A percentile compares a stretch with the other conserved stretches of the same genome.
Conservation (phyloP, 2,329 filamentous ascomycete genomes). For the Trichoderma gracile region DNA sequence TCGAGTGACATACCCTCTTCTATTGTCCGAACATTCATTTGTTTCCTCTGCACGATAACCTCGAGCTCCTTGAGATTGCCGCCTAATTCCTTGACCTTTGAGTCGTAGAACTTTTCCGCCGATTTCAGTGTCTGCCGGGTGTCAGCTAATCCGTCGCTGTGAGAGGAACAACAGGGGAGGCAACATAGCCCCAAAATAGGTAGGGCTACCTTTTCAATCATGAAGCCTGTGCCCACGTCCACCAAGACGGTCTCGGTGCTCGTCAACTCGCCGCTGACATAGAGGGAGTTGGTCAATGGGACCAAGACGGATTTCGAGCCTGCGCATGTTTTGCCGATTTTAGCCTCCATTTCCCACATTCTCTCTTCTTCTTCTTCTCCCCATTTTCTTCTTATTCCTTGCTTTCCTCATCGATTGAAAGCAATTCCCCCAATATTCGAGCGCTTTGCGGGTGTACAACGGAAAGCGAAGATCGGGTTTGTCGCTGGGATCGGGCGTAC, state of each 20-base stretch:
- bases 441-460: no score
- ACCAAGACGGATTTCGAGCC: constrained; percentile 69
- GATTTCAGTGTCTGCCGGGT: constrained; percentile 50
- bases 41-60: constrained; percentile 66
- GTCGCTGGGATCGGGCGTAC: no score
- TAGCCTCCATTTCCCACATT: not conserved
- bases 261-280: constrained; percentile 80
- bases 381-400: not conserved
- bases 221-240: constrained; percentile 91
- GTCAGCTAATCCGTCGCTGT: constrained; percentile 20
- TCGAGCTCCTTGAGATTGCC: constrained; percentile 59
- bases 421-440: no score
- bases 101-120: constrained; percentile 58
- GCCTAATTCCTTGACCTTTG: constrained; percentile 55
- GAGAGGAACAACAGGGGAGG: not conserved
- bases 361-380: not conserved
- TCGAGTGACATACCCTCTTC: constrained; percentile 69
- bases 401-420: not conserved
- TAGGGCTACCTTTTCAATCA: constrained; percentile 76
- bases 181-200: no score
- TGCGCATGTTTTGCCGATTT: constrained; percentile 21
- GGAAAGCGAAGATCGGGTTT: no score
- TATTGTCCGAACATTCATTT: constrained; percentile 78
- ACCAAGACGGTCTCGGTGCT: constrained; percentile 78
- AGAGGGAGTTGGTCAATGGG: constrained; percentile 92